Conservation (phyloP, 208 protist species). For the Leishmania guyanensis region DNA sequence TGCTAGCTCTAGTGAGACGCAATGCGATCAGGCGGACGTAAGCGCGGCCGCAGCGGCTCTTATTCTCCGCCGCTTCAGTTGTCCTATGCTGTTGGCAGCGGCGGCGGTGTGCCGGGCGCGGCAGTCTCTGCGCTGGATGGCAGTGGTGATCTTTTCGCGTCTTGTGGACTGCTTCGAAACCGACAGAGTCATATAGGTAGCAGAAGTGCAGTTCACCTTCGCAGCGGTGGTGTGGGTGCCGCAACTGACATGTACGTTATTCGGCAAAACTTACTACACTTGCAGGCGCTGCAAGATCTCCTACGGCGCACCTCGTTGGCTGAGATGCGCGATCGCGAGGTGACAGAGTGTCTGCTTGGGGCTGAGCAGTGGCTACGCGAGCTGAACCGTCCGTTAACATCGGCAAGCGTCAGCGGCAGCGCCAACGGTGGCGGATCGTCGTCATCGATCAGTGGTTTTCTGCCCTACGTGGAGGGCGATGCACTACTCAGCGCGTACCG, state of each 20-base stretch:
- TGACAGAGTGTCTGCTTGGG: slow-evolving; percentile 67
- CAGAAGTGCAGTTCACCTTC: neutral
- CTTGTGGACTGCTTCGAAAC: slow-evolving; percentile 11
- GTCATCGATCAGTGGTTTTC: neutral
- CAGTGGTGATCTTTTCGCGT: neutral
- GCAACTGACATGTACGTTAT: neutral
- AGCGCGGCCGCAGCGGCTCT: slow-evolving; percentile 26
- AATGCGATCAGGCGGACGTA: slow-evolving; percentile 14
- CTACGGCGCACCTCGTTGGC: slow-evolving; percentile 69
- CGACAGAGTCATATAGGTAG: neutral
- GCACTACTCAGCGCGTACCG: slow-evolving; percentile 15
- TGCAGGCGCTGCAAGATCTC: slow-evolving; percentile 65
- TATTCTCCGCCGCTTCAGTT: slow-evolving; percentile 16
- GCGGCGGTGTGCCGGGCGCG: neutral
- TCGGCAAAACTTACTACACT: slow-evolving; percentile 23
- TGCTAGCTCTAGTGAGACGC: neutral
- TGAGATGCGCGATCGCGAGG: slow-evolving; percentile 75
- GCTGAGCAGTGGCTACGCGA: slow-evolving; percentile 50
- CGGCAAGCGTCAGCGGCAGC: neutral
- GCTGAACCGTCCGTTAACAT: slow-evolving; percentile 7
- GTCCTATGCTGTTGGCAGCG: neutral
- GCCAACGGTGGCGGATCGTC: neutral
- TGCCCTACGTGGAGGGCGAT: slow-evolving; percentile 1
- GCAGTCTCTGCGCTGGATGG: too few species aligned
- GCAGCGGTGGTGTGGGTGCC: neutral